Percentiles rank a stretch among this genome's conserved stretches.
Conservation (phyloP, 75 land plant genomes). For the Pinus tabuliformis region DNA sequence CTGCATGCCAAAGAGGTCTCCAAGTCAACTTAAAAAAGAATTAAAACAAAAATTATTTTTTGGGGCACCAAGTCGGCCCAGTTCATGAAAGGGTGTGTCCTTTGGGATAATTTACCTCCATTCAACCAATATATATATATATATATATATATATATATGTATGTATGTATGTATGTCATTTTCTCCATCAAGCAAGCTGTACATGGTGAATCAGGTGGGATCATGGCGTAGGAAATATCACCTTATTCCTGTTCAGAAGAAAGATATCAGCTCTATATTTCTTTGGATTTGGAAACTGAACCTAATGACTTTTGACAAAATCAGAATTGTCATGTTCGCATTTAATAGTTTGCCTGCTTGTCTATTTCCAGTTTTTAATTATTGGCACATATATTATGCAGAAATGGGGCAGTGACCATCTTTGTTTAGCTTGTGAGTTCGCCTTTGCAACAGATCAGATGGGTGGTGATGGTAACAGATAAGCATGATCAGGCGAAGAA, state of each 20-base stretch:
- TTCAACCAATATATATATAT: no score
- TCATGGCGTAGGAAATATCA: not conserved
- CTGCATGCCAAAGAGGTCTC: no score
- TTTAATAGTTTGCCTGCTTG: not conserved
- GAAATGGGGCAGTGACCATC: conserved; percentile 92
- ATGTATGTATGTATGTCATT: no score
- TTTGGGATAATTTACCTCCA: no score
- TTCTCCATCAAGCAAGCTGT: no score
- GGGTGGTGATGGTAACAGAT: not conserved
- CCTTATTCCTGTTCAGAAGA: not conserved
- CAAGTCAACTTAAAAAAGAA: no score
- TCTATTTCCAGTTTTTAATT: not conserved
- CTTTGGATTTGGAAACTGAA: not conserved
- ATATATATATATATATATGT: no score
- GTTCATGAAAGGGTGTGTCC: no score
- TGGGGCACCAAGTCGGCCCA: no score
- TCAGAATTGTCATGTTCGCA: not conserved
- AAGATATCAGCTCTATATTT: no score
- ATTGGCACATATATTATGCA: conserved; percentile 19
- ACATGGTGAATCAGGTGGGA: no score
- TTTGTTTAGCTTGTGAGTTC: conserved; percentile 74
- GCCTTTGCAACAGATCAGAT: conserved; percentile 33
- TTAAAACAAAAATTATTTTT: no score
- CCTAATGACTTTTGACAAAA: not conserved
- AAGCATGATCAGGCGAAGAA: not conserved